These are phyloP conservation scores for Geotrichum carabidarum DNA, from an alignment of 1,139 yeast species.

Conservation along the genomic window DNA sequence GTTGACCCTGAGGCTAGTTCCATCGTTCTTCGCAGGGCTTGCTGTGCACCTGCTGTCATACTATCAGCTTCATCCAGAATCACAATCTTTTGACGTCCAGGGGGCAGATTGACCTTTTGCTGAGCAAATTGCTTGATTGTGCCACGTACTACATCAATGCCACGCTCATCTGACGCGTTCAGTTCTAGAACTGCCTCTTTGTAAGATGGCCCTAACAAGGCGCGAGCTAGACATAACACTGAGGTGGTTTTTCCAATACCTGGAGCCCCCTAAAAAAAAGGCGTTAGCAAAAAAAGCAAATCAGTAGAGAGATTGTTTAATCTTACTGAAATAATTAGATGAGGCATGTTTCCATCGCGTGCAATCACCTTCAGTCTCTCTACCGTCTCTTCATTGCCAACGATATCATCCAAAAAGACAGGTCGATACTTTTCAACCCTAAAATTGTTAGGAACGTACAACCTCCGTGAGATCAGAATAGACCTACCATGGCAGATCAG, in stretches of 20 bases:
- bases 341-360: constrained; percentile 93
- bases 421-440: constrained; percentile 98
- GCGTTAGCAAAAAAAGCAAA: not conserved
- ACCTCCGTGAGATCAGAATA: not conserved
- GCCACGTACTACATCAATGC: constrained; percentile 89
- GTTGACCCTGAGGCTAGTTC: constrained; percentile 91
- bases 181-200: constrained; percentile 83
- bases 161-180: constrained; percentile 95
- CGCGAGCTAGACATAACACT: constrained; percentile 82
- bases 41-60: constrained; percentile 99
- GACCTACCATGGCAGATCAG: constrained; percentile 18
- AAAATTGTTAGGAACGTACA: not conserved
- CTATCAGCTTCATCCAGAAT: constrained; percentile 94
- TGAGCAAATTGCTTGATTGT: constrained; percentile 94
- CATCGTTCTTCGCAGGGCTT: constrained; percentile 95
- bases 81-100: constrained; percentile 79
- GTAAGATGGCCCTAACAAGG: constrained; percentile 68
- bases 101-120: constrained; percentile 70
- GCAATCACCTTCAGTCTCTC: constrained; percentile 81
- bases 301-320: not conserved
- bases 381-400: constrained; percentile 88
- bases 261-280: constrained; percentile 57
- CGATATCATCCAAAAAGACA: constrained; percentile 67
- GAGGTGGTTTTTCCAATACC: constrained; percentile 98
- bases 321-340: constrained; percentile 66